These are phyloP conservation scores for Hypoxylon sp. DNA, from an alignment of 2,329 filamentous ascomycete species.

Conservation along the genomic window DNA sequence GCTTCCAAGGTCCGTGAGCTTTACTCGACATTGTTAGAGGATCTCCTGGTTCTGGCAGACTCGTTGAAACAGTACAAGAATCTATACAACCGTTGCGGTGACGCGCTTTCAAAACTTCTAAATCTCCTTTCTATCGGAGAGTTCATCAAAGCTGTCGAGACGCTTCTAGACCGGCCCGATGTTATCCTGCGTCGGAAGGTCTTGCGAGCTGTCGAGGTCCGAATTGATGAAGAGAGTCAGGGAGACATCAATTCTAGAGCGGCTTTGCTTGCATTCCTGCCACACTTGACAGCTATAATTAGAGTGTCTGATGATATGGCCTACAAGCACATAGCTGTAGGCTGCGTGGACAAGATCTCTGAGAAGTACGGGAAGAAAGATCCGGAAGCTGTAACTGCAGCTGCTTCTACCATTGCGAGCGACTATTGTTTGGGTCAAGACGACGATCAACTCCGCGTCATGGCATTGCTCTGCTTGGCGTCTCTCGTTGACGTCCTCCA, in stretches of 20 bases:
- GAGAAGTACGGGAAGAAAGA: conserved; percentile 98
- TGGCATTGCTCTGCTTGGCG: conserved; percentile 90
- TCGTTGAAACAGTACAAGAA: conserved; percentile 70
- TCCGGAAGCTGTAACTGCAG: conserved; percentile 79
- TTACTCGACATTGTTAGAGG: conserved; percentile 78
- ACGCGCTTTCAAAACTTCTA: conserved; percentile 83
- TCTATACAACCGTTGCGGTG: conserved; percentile 73
- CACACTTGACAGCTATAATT: conserved; percentile 83
- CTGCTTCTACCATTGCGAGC: conserved; percentile 83
- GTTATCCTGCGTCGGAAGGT: conserved; percentile 84
- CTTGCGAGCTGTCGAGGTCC: conserved; percentile 82
- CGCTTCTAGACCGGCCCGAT: conserved; percentile 81
- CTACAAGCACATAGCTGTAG: conserved; percentile 87
- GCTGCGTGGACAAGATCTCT: conserved; percentile 91
- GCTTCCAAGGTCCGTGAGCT: conserved; percentile 75
- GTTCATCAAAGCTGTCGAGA: conserved; percentile 89
- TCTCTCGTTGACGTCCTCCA: conserved; percentile 90
- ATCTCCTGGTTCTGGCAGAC: conserved; percentile 76
- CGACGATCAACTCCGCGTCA: conserved; percentile 80
- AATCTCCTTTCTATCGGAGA: conserved; percentile 88
- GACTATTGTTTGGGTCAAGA: conserved; percentile 80
- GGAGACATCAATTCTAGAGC: conserved; percentile 77
- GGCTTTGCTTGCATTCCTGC: conserved; percentile 83
- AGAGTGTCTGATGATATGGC: conserved; percentile 78
- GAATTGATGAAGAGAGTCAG: conserved; percentile 80